Evolutionary conservation across 768 basidiomycete species (phyloP), one percentile per base, ranked within the genome.

Genomic region (Ramaria rubella): DNA sequence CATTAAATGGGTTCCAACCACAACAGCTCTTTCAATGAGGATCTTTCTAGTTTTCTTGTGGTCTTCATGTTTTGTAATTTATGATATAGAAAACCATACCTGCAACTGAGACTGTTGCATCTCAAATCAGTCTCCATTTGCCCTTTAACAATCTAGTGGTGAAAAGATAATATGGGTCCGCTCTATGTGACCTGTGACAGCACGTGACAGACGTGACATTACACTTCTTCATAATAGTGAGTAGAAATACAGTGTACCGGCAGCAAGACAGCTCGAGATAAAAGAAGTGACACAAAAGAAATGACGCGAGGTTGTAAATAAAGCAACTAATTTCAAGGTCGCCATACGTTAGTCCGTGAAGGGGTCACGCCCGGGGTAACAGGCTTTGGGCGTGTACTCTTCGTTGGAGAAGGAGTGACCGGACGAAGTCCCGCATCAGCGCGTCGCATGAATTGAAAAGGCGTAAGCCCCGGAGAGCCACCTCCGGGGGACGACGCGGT

Each of bases 361-460:
- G 81, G 76, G 44, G 78, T 76, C 60, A 70, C 68, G 48, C 67
- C 71, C 57, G 71, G 70, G 58, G 73, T 69, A 53, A 76, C 77
- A 24, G 79, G 70, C 69, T 82, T 86, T 34, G 84, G 81, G n/a
- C 87, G 87, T 9, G 57, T 58, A n/a, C 51, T 42, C 27, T 60
- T 29, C 17, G 46, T 53, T 30, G 58, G 43, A 15, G 57, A 58
- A 38, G 55, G 58, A 19, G 85, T 86, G 29, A 74, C 74, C 17
- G 86, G 79, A 53, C 83, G 79, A 51, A 79, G 64, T 3, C 76
- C 63, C 27, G 68, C 62, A 38, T 87, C 86, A 36, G 87, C 92
- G 48, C 85, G 82, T 55, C 91, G 78, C 61, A 95, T 81, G 70
- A 92, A 94, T 66, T 94, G 90, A 45, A 95, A 71, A 1, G 92